Evolutionary conservation across 805 yeast genomes (phyloP), one percentile per base, ranked within the genome.

Genomic region (Candida incommunis): DNA sequence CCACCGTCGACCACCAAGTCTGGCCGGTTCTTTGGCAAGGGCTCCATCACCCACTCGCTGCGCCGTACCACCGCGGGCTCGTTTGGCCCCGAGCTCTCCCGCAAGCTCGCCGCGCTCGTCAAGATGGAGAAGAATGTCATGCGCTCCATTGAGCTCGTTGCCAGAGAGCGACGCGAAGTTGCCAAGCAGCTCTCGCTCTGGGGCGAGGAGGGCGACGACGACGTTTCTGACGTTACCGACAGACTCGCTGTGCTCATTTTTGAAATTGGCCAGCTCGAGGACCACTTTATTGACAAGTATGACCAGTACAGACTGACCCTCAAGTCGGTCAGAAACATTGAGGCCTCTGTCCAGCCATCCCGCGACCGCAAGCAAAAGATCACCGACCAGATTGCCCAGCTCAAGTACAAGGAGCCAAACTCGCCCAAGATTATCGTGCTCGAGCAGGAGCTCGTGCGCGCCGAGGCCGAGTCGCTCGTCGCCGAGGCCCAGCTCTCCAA

Each of bases 401-500:
- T 90, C 69, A 92, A 92, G 73, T 92, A 92, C 76, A 90, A 90
- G 76, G 97, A 90, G 68, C 97, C 98, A 52, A 86, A 83, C 70
- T 86, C 96, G 45, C 94, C 96, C 65, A 90, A 90, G 75, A 83
- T 90, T 54, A 80, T 84, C 53, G 90, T 88, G 45, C 78, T 90
- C 66, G 98, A 90, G 75, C 97, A 92, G 72, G 97, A 92, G 71
- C 77, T 92, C 64, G 97, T 92, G 55, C 81, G 98, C 69, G 96
- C 97, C 44, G 98, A 90, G 74, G 97, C 97, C 54, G 97, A 92
- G 72, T 86, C 96, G 43, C 78, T 90, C 58, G 98, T 90, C 59
- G 98, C 98, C 49, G 98, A 90, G 74, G 97, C 97, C 48, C 98
- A 90, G 74, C 78, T 90, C 64, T 85, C 96, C 51, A 90, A 90